Base-by-base conservation (phyloP, 192 early-diverging fungal genomes). In the Gonapodya prolifera region DNA sequence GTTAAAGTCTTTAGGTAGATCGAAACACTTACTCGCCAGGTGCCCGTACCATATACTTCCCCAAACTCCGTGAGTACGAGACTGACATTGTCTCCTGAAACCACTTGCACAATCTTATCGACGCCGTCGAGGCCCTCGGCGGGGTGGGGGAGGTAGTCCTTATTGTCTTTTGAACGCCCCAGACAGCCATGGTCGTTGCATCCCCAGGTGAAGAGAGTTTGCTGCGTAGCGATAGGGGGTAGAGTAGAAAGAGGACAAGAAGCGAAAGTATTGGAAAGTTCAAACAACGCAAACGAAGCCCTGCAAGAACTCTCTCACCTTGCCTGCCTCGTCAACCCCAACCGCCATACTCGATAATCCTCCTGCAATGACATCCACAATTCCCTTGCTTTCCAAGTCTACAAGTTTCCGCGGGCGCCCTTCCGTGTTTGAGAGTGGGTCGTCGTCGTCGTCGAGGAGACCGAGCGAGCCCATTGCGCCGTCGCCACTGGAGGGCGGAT, bases 171-270 rank as follows among this genome's bases (percentile, higher is more conserved):
- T 16, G 8, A 16, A 23, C 92, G 84, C 33, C 91, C 95, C n/a
- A 98, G 86, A 17, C 93, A 92, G 73, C 85, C 83, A 78, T 98
- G 91, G 84, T 98, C 96, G 82, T 97, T 97, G 85, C 95, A 96
- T 0, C 96, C 96, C 96, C 96, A 98, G 69, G 91, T 91, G 84
- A 89, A 98, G 73, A 98, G 45, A 16, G 45, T 77, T 30, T 77
- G 35, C 70, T 77, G 35, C 33, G n/a, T n/a, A n/a, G n/a, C n/a
- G n/a, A n/a, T n/a, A n/a, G n/a, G n/a, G n/a, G n/a, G n/a, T n/a
- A n/a, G n/a, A n/a, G n/a, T n/a, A n/a, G n/a, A n/a, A n/a, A n/a
- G n/a, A n/a, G n/a, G 31, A 31, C 70, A 29, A 29, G 80, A n/a
- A n/a, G n/a, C n/a, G n/a, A n/a, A n/a, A n/a, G n/a, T n/a, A n/a